Evolutionary conservation across 129 eudicot genomes (phyloP), one percentile per base, ranked within the genome.

Genomic region (Pseudognaphalium luteoalbum): DNA sequence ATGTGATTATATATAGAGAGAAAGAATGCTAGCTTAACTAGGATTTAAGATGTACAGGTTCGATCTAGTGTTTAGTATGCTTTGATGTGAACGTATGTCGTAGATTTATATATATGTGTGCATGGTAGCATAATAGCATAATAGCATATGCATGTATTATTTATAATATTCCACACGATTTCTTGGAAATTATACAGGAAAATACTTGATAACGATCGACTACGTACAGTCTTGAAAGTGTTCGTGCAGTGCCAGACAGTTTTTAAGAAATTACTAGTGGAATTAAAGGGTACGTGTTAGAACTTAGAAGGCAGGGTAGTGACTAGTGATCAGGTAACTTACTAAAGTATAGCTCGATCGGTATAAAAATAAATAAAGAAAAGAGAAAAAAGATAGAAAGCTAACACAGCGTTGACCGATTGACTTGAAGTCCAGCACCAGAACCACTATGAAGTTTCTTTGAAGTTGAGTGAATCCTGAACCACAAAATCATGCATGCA

Each of bases 171-270:
- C 42, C 44, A 51, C 66, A 76, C 19, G 41, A 76, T 76, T 76
- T 76, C 80, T 17, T 20, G 7, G 77, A 73, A 73, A 73, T 41
- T 4, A 35, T 73, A 44, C 3, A 2, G 66, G 73, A 76, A 75
- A 15, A 42, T 75, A 20, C 28, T 21, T 47, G 60, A 66, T 29
- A 34, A 76, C 65, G 25, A 34, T 66, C 65, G 25, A 76, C 37
- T 5, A 25, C 1, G 28, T 25, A 25, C 28, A 25, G 28, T 25
- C 28, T 25, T 25, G 28, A 25, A 25, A 25, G 28, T 25, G 28
- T 25, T 25, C 28, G 1, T 25, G 28, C 28, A 25, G 28, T 25
- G 28, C 28, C 28, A 25, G 28, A 25, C 28, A 25, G 28, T 25
- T 25, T 25, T 25, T 25, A 25, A 25, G 28, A 25, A 25, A 25